phyloP scores from a whole-genome alignment of 1,284 basidiomycete genomes.

The Agaricales sp. region DNA sequence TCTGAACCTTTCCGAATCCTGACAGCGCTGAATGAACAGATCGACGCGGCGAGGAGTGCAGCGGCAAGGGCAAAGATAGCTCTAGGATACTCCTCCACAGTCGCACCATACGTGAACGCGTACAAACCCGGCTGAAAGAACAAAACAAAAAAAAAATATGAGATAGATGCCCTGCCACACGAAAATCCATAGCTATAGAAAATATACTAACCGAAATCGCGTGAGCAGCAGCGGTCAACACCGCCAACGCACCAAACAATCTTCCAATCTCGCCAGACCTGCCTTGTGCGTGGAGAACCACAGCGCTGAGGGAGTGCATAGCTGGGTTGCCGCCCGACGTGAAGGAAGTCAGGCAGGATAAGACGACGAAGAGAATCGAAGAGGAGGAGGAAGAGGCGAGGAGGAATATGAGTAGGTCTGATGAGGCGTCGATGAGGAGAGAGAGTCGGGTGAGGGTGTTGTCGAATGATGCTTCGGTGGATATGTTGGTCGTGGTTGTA shows the following conservation, averaged over 20 bases:
- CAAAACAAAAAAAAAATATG: no score
- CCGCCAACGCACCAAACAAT: conserved; percentile 59
- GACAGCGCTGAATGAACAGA: no score
- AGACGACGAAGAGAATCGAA: conserved; percentile 43
- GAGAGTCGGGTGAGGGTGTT: conserved; percentile 48
- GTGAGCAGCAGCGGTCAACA: conserved; percentile 60
- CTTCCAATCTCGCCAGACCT: conserved; percentile 31
- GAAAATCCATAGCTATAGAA: not conserved
- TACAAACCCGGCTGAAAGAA: conserved; percentile 65
- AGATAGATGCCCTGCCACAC: no score
- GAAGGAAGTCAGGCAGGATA: conserved; percentile 46
- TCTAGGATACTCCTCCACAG: conserved; percentile 58
- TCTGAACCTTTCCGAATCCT: no score
- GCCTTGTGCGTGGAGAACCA: conserved; percentile 33
- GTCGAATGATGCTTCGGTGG: conserved; percentile 59
- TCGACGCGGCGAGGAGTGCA: conserved; percentile 37
- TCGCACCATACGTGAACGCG: conserved; percentile 54
- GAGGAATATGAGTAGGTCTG: conserved; percentile 46
- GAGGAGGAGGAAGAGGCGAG: conserved; percentile 36
- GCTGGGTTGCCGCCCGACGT: conserved; percentile 56
- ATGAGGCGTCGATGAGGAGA: conserved; percentile 54
- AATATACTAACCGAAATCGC: conserved; percentile 35
- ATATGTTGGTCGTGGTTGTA: not conserved
- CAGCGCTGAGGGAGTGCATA: conserved; percentile 58
- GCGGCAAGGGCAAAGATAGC: conserved; percentile 54